Conservation (phyloP, 1,284 basidiomycete genomes). For the Ceratobasidium sp. region DNA sequence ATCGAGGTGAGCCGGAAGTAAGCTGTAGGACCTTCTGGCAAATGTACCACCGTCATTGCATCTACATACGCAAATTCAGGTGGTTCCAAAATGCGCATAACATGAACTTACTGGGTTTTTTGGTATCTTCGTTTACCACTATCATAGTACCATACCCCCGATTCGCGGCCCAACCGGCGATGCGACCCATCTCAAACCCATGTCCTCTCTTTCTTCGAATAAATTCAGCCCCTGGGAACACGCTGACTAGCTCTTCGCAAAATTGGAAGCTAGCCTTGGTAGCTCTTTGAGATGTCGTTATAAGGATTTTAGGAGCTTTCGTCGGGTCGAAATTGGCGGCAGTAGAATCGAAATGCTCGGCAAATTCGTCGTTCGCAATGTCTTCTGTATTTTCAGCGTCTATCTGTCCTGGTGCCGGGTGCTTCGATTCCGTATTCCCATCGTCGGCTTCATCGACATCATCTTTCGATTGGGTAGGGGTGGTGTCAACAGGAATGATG, state of each 20-base stretch:
- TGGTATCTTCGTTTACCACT: conserved; percentile 94
- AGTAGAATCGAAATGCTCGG: conserved; percentile 66
- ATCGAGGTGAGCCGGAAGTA: conserved; percentile 95
- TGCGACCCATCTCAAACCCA: conserved; percentile 90
- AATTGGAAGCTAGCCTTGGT: conserved; percentile 84
- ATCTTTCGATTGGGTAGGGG: conserved; percentile 48
- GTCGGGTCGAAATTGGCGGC: conserved; percentile 61
- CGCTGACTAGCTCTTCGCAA: conserved; percentile 85
- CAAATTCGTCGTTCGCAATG: conserved; percentile 73
- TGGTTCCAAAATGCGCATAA: conserved; percentile 9
- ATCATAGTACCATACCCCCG: conserved; percentile 86
- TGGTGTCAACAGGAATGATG: conserved; percentile 73
- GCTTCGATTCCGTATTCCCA: conserved; percentile 39
- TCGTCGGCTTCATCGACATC: background rate
- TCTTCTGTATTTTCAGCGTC: conserved; percentile 68
- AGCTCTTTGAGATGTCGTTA: conserved; percentile 89
- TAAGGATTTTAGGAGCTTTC: conserved; percentile 80
- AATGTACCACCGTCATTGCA: conserved; percentile 87
- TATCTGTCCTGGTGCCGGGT: conserved; percentile 43
- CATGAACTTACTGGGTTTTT: conserved; percentile 77
- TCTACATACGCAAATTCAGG: conserved; percentile 57
- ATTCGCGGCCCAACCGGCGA: conserved; percentile 91
- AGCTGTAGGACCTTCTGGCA: conserved; percentile 92
- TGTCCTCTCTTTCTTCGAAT: conserved; percentile 88
- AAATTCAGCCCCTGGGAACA: conserved; percentile 96